Percentiles rank a stretch among this genome's conserved stretches.
Conservation (phyloP, 83 land plant genomes). For the Picea abies region DNA sequence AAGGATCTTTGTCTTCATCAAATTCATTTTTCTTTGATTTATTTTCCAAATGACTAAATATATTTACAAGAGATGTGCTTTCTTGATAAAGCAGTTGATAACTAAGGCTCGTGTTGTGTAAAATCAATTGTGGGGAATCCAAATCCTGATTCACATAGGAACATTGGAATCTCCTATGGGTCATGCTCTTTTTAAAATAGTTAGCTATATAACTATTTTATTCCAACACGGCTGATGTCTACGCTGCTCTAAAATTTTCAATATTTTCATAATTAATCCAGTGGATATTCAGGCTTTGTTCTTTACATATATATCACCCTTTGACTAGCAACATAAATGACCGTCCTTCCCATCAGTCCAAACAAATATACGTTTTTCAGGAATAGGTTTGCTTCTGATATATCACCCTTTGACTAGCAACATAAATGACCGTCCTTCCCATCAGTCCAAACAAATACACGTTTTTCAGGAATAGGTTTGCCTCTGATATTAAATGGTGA, state of each 20-base stretch:
- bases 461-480: constrained; percentile 17
- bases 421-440: constrained; percentile 96
- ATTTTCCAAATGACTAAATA: too few species aligned
- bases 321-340: constrained; percentile 89
- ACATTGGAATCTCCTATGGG: too few species aligned
- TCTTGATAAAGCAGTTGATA: too few species aligned
- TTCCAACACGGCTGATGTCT: constrained; percentile 63
- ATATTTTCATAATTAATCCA: constrained; percentile 48
- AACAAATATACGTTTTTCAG: constrained; percentile 58
- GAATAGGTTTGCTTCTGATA: background rate
- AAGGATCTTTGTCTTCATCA: constrained; percentile 52
- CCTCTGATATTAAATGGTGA: background rate
- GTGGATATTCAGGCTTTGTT: constrained; percentile 76
- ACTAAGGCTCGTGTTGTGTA: too few species aligned
- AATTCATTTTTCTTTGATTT: background rate
- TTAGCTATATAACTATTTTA: too few species aligned
- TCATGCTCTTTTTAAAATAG: too few species aligned
- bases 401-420: constrained; percentile 72
- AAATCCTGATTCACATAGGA: too few species aligned
- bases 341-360: constrained; percentile 99
- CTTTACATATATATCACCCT: constrained; percentile 30
- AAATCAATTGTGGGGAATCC: too few species aligned
- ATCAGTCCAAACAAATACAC: constrained; percentile 90
- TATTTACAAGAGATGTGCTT: too few species aligned
- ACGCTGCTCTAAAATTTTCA: constrained; percentile 28